phyloP scores from a whole-genome alignment of 2,329 filamentous ascomycete genomes.

The Pyricularia pennisetigena region DNA sequence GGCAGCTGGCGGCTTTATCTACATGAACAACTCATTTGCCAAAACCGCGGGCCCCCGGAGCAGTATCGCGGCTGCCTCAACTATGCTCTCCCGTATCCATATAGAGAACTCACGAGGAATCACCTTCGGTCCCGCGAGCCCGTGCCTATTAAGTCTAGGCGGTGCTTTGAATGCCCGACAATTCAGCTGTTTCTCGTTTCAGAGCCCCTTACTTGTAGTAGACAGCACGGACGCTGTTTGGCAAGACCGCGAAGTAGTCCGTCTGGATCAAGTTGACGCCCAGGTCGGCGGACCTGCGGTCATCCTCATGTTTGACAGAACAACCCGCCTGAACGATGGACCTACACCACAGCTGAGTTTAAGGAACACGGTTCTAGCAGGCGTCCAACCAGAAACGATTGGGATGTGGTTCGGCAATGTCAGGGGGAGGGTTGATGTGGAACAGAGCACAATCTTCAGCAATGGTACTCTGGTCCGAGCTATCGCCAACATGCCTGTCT shows the following conservation, averaged over 20 bases:
- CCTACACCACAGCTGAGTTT: background rate
- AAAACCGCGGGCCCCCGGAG: background rate
- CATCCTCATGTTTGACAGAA: background rate
- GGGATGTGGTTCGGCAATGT: background rate
- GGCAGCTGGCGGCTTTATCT: background rate
- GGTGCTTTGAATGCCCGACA: background rate
- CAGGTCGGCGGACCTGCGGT: background rate
- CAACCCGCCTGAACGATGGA: background rate
- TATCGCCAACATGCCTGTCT: background rate
- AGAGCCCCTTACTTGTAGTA: conserved; percentile 1
- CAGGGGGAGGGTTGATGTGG: background rate
- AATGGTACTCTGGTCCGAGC: background rate
- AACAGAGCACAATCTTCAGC: background rate
- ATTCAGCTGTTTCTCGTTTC: background rate
- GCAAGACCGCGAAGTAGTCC: background rate
- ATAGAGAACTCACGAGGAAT: background rate
- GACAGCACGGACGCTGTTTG: background rate
- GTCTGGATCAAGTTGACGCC: background rate
- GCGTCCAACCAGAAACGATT: background rate
- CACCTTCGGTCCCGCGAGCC: background rate
- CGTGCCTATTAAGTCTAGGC: background rate
- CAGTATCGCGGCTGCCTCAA: background rate
- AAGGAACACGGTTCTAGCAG: background rate
- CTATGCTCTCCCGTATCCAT: background rate
- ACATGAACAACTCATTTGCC: background rate